phyloP scores from a whole-genome alignment of 2,329 filamentous ascomycete genomes.

The Clarireedia hainanense region DNA sequence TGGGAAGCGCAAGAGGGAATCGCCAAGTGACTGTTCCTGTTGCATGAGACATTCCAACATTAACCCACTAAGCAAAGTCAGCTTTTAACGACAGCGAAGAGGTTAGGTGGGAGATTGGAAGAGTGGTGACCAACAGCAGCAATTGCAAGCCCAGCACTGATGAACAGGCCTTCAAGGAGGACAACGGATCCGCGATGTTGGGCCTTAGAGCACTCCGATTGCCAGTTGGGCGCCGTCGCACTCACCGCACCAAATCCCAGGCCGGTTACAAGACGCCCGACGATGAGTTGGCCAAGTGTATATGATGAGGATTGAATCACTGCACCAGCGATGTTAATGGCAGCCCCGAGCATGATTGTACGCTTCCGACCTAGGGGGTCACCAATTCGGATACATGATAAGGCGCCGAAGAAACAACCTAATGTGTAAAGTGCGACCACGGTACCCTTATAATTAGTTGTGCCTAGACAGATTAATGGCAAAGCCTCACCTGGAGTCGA shows the following conservation, averaged over 20 bases:
- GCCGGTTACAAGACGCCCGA: slow-evolving; percentile 41
- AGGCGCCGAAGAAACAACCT: slow-evolving; percentile 40
- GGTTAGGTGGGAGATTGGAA: neutral
- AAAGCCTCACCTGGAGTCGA: neutral
- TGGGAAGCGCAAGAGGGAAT: slow-evolving; percentile 52
- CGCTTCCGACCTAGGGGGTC: slow-evolving; percentile 49
- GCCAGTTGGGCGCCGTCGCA: slow-evolving; percentile 48
- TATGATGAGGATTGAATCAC: slow-evolving; percentile 34
- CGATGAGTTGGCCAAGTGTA: slow-evolving; percentile 45
- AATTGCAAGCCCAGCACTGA: slow-evolving; percentile 38
- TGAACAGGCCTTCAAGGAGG: slow-evolving; percentile 52
- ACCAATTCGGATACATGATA: slow-evolving; percentile 30
- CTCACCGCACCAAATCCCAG: slow-evolving; percentile 44
- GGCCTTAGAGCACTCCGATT: slow-evolving; percentile 49
- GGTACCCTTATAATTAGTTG: slow-evolving; percentile 1
- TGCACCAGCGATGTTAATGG: slow-evolving; percentile 51
- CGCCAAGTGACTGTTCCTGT: slow-evolving; percentile 46
- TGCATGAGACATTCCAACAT: slow-evolving; percentile 47
- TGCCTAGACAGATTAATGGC: neutral
- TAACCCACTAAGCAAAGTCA: slow-evolving; percentile 44
- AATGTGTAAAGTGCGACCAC: slow-evolving; percentile 29
- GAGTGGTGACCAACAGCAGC: slow-evolving; percentile 5
- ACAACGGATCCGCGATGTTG: slow-evolving; percentile 51
- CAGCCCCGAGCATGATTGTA: slow-evolving; percentile 49
- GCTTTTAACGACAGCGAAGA: neutral